These are phyloP conservation scores for Lunularia cruciata DNA, from an alignment of 225 moss, liverwort and hornwort species.

Conservation along the genomic window DNA sequence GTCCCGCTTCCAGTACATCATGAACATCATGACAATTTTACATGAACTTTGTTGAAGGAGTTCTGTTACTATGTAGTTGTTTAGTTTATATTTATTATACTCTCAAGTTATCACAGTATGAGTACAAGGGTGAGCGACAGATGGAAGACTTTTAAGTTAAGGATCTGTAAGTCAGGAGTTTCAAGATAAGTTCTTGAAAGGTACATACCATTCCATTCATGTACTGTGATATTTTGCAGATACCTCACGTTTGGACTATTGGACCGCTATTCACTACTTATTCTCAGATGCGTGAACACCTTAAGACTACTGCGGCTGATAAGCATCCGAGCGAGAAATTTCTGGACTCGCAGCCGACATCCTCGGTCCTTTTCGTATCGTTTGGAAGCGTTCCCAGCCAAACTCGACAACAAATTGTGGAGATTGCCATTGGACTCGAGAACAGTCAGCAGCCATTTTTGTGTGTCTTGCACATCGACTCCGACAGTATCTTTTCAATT, in stretches of 20 bases:
- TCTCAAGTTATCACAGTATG: no score
- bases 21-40: no score
- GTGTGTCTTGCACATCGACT: slow-evolving; percentile 29
- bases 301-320: neutral
- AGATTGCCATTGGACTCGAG: slow-evolving; percentile 49
- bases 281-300: no score
- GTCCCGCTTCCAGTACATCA: no score
- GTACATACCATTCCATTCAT: neutral
- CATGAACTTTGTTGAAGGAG: neutral
- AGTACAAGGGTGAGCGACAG: no score
- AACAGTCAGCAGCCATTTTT: slow-evolving; percentile 48
- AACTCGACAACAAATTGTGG: slow-evolving; percentile 31
- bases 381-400: slow-evolving; percentile 37
- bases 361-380: slow-evolving; percentile 40
- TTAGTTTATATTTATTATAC: neutral
- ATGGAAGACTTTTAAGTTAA: no score
- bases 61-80: neutral
- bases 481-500: slow-evolving; percentile 1
- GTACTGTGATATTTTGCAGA: neutral
- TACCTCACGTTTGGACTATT: neutral
- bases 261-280: neutral
- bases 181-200: neutral
- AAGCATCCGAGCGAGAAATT: slow-evolving; percentile 30
- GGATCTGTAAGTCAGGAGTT: neutral
- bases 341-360: slow-evolving; percentile 37